phyloP scores from a whole-genome alignment of 164 flowering plant genomes.

The Kalanchoe fedtschenkoi region DNA sequence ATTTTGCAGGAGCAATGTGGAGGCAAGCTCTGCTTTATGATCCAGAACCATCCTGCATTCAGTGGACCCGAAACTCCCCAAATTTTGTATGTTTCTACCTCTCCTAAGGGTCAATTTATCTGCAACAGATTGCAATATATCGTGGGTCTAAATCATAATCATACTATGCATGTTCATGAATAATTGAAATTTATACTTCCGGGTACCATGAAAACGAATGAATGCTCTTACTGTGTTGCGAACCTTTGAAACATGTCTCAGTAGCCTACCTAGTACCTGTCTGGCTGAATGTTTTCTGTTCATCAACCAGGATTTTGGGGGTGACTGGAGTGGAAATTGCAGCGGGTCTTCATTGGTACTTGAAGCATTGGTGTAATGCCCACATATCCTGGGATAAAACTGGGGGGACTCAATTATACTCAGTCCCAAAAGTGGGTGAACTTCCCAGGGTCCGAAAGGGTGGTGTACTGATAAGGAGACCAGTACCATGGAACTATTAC shows the following conservation, averaged over 20 bases:
- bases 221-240: no score
- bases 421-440: slow-evolving; percentile 46
- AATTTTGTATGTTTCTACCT: slow-evolving; percentile 37
- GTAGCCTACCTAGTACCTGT: neutral
- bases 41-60: slow-evolving; percentile 41
- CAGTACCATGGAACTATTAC: slow-evolving; percentile 69
- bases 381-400: slow-evolving; percentile 82
- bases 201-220: no score
- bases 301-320: slow-evolving; percentile 37
- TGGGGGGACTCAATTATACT: slow-evolving; percentile 56
- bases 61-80: slow-evolving; percentile 28
- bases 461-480: slow-evolving; percentile 49
- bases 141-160: no score
- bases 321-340: slow-evolving; percentile 55
- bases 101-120: neutral
- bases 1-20: slow-evolving; percentile 48
- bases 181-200: no score
- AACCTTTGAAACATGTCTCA: no score
- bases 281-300: neutral
- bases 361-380: slow-evolving; percentile 60
- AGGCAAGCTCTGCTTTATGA: slow-evolving; percentile 50
- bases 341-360: slow-evolving; percentile 74
- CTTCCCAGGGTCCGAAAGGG: slow-evolving; percentile 41
- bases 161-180: no score
- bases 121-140: no score